Base-by-base conservation (phyloP, 1,284 basidiomycete species). In the Ustilago sp. region DNA sequence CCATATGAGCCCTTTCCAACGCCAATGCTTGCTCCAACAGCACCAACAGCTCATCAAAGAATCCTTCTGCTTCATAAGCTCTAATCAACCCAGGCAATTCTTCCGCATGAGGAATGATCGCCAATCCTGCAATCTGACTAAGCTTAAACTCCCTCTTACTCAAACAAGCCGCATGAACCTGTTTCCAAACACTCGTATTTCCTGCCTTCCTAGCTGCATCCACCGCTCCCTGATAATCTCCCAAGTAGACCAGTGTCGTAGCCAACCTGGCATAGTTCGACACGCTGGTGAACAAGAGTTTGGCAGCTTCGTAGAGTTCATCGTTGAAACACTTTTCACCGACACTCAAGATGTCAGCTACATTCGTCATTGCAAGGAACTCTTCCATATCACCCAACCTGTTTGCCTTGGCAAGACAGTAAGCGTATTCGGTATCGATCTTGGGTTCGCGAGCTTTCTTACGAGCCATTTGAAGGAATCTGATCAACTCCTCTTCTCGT, bases 301-400 rank as follows among this genome's bases (percentile, higher is more conserved):
- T 97, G 59, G 96, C 93, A 50, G 97, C 97, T 83, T 98, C 94
- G 87, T 99, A 99, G 43, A 99, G 89, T 85, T 95, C 94, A 79
- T 98, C 97, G 83, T 98, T 94, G 89, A 99, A 99, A 86, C 95
- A 98, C 88, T 99, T 98, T 88, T 99, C 97, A 86, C 97, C 97
- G 61, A 98, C 95, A 80, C 93, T 92, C 32, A 98, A 89, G 63
- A 98, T 90, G 74, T 99, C 97, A 19, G 97, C 97, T 43, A 99
- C 97, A 82, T 99, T 99, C 59, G 97, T 99, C 94, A 99, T 98
- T 43, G 90, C 90, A 72, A 99, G 88, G 91, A 99, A 99, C 88
- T 99, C 97, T 86, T 99, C 97, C 97, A 99, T 99, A 63, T 86
- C 84, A 41, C 67, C 72, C 3, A 86, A 79, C 23, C 84, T 75